A percentile compares a stretch with the other conserved stretches of the same genome.
Conservation (phyloP, 805 yeast genomes). For the Scheffersomyces ergatensis region DNA sequence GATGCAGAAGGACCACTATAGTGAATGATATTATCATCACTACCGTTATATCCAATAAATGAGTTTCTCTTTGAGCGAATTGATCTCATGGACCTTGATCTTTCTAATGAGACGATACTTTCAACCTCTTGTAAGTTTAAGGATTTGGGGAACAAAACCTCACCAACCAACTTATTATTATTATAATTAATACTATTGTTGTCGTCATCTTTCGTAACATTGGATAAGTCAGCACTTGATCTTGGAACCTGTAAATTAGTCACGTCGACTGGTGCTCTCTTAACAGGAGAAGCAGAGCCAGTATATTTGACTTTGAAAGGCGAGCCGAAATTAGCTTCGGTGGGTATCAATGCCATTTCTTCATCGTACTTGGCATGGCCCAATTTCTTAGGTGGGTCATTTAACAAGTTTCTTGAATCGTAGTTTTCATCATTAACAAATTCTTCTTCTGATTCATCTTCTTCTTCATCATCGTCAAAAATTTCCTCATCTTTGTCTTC, state of each 20-base stretch:
- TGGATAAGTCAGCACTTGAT: not conserved
- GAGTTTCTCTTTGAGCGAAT: constrained; percentile 38
- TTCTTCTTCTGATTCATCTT: constrained; percentile 8
- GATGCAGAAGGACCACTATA: constrained; percentile 14
- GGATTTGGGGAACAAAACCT: constrained; percentile 69
- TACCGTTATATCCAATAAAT: constrained; percentile 38
- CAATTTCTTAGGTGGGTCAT: constrained; percentile 23
- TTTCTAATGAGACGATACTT: constrained; percentile 68
- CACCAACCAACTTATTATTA: constrained; percentile 27
- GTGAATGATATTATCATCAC: constrained; percentile 38
- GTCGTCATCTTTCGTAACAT: not conserved
- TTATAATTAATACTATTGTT: not conserved
- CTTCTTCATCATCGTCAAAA: constrained; percentile 10
- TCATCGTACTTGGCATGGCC: constrained; percentile 19
- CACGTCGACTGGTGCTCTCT: not conserved
- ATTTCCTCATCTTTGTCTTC: constrained; percentile 1
- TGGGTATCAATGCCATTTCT: constrained; percentile 19
- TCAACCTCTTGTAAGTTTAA: constrained; percentile 68
- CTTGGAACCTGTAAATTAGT: not conserved
- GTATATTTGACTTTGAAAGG: constrained; percentile 24
- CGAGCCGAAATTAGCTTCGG: constrained; percentile 24
- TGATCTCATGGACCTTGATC: constrained; percentile 60
- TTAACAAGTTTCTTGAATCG: constrained; percentile 1
- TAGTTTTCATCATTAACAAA: not conserved
- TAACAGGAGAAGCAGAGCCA: constrained; percentile 1